Base-by-base conservation (phyloP, 805 yeast genomes). In the Spathaspora gorwiae region DNA sequence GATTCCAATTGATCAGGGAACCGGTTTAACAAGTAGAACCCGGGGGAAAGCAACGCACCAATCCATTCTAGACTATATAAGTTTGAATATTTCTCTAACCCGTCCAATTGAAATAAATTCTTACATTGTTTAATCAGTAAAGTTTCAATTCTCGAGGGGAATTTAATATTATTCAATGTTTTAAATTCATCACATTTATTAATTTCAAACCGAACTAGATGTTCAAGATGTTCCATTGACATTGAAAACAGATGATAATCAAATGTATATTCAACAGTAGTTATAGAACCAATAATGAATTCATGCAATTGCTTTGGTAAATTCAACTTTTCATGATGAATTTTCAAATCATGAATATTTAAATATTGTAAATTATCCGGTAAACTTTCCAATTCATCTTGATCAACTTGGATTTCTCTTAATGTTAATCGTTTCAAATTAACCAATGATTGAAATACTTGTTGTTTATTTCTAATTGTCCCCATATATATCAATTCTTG, bases 11-110 rank as follows among this genome's bases (percentile, higher is more conserved):
- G 6, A 1, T 15, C 36, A 12, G 44, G 44, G 12, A 40, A 7
- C 12, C 13, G 11, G 14, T 9, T 27, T 33, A 35, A 15, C 19
- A 34, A 11, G 19, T 33, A 40, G 26, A 40, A 40, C 14, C 41
- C 14, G n/a, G 44, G 44, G 10, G 44, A 34, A 5, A 40, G 19
- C n/a, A 40, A 33, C 4, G 44, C 44, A 9, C 44, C 44, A 7
- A 27, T 14, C 44, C 44, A 40, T 27, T 40, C 30, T 12, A 40
- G 27, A 19, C 7, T 15, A 19, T 30, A 29, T 9, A 40, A 34
- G 14, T 40, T 40, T 10, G 29, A 14, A 14, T 40, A 40, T 30
- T 24, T 5, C 5, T 33, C 41, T 11, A 40, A 35, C 3, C 39
- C 19, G 5, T 40, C 44, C 12, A 40, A 12, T 19, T 14, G 13